Conservation (phyloP, 2,329 filamentous ascomycete genomes). For the Exophiala mesophila region DNA sequence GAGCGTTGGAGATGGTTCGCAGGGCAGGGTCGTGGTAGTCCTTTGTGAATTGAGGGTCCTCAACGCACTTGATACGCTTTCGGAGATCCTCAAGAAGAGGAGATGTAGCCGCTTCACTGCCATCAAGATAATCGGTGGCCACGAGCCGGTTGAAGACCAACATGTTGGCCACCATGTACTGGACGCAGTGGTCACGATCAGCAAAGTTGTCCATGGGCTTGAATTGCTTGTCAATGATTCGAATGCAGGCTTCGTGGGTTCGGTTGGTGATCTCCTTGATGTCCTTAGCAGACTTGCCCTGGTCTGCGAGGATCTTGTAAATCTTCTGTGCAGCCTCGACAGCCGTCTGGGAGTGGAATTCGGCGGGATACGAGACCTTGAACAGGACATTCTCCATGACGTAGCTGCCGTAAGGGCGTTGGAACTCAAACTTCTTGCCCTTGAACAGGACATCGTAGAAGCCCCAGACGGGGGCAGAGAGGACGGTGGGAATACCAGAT, state of each 20-base stretch:
- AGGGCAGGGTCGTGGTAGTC: slow-evolving; percentile 94
- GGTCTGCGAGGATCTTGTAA: slow-evolving; percentile 71
- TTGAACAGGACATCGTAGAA: slow-evolving; percentile 99
- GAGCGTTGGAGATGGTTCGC: slow-evolving; percentile 94
- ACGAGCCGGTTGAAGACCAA: slow-evolving; percentile 90
- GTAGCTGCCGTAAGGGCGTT: slow-evolving; percentile 93
- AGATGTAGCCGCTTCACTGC: slow-evolving; percentile 84
- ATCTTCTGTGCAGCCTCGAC: slow-evolving; percentile 91
- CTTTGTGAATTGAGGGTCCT: slow-evolving; percentile 88
- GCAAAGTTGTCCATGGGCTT: slow-evolving; percentile 99
- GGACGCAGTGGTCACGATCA: slow-evolving; percentile 98
- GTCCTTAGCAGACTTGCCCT: slow-evolving; percentile 88
- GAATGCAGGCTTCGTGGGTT: slow-evolving; percentile 96
- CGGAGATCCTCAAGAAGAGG: slow-evolving; percentile 85
- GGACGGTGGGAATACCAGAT: slow-evolving; percentile 82
- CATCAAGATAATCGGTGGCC: slow-evolving; percentile 89
- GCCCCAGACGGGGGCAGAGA: slow-evolving; percentile 89
- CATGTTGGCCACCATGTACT: slow-evolving; percentile 98
- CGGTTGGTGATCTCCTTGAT: slow-evolving; percentile 91
- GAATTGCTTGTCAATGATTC: slow-evolving; percentile 99
- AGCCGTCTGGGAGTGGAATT: slow-evolving; percentile 74
- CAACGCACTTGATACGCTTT: slow-evolving; percentile 90
- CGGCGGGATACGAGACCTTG: slow-evolving; percentile 97
- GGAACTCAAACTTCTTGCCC: slow-evolving; percentile 93
- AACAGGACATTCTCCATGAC: slow-evolving; percentile 99